Conservation (phyloP, 805 yeast genomes). For the Starmerella ratchasimensis region DNA sequence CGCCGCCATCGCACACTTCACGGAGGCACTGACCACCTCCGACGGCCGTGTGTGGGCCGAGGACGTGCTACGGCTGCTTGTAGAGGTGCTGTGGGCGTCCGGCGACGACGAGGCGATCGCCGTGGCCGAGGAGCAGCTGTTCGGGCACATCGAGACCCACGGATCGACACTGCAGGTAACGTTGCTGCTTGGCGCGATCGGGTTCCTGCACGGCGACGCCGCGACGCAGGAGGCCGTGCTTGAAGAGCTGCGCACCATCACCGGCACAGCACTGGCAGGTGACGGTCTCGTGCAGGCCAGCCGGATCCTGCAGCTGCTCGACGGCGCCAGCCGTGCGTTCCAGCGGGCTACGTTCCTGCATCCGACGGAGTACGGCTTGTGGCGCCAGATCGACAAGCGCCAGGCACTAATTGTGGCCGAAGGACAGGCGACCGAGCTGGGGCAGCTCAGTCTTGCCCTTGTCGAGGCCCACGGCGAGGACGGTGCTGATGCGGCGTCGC, state of each 20-base stretch:
- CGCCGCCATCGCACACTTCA: constrained; percentile 53
- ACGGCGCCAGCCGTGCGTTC: constrained; percentile 33
- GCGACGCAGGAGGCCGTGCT: constrained; percentile 47
- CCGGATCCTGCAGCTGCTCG: constrained; percentile 12
- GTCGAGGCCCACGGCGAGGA: constrained; percentile 33
- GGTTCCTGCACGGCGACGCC: constrained; percentile 46
- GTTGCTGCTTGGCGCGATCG: constrained; percentile 65
- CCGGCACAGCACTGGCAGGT: constrained; percentile 32
- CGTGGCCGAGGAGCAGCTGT: constrained; percentile 75
- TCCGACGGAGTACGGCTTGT: constrained; percentile 54
- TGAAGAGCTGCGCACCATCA: constrained; percentile 46
- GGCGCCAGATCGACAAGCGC: constrained; percentile 49
- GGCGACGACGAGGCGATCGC: constrained; percentile 64
- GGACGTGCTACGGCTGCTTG: constrained; percentile 54
- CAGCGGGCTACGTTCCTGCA: constrained; percentile 59
- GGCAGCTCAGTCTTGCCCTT: constrained; percentile 40
- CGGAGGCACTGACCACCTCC: constrained; percentile 42
- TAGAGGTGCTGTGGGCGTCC: constrained; percentile 67
- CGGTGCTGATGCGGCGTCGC: neutral
- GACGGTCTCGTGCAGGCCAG: constrained; percentile 28
- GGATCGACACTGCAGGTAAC: constrained; percentile 60
- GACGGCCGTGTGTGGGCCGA: constrained; percentile 27
- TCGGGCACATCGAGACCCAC: constrained; percentile 43
- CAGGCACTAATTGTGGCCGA: constrained; percentile 49
- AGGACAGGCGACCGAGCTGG: constrained; percentile 35